Evolutionary conservation across 768 basidiomycete genomes (phyloP).

Genomic region (Clitopilus hobsonii): DNA sequence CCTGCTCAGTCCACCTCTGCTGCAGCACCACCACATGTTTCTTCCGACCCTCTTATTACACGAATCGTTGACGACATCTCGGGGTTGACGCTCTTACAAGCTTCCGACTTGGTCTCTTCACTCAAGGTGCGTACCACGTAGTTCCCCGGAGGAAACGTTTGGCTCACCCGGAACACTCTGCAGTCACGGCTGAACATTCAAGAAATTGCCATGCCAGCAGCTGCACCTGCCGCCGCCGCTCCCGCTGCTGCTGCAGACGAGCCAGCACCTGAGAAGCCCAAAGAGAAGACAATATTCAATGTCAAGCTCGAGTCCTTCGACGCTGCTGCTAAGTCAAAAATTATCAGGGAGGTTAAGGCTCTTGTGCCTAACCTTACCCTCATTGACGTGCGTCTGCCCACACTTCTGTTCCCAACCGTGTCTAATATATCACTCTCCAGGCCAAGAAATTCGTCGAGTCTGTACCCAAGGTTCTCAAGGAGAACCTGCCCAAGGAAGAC

Average conservation of each 20-base stretch:
- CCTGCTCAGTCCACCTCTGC: slow-evolving; percentile 36
- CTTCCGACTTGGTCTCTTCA: slow-evolving; percentile 87
- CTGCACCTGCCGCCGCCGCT: slow-evolving; percentile 52
- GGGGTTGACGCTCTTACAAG: slow-evolving; percentile 82
- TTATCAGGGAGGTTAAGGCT: slow-evolving; percentile 97
- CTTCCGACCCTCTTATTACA: slow-evolving; percentile 62
- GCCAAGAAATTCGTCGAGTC: slow-evolving; percentile 99
- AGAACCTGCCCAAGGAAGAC: slow-evolving; percentile 93
- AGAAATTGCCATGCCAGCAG: slow-evolving; percentile 90
- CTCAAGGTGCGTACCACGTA: slow-evolving; percentile 66
- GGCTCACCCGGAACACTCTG: not conserved
- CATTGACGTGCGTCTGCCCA: slow-evolving; percentile 75
- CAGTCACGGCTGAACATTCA: slow-evolving; percentile 93
- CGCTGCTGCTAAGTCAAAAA: slow-evolving; percentile 87
- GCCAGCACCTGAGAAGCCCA: slow-evolving; percentile 77
- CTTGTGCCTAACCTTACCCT: slow-evolving; percentile 93
- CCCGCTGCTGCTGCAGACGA: slow-evolving; percentile 55
- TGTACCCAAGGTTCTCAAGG: slow-evolving; percentile 88
- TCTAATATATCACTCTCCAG: slow-evolving; percentile 34
- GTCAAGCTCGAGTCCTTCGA: slow-evolving; percentile 95
- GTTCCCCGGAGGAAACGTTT: not conserved
- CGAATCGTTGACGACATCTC: slow-evolving; percentile 94
- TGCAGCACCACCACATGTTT: slow-evolving; percentile 31
- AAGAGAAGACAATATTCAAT: slow-evolving; percentile 98
- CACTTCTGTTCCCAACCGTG: slow-evolving; percentile 1